Conservation (phyloP, 768 basidiomycete genomes). For the Russula emetica region DNA sequence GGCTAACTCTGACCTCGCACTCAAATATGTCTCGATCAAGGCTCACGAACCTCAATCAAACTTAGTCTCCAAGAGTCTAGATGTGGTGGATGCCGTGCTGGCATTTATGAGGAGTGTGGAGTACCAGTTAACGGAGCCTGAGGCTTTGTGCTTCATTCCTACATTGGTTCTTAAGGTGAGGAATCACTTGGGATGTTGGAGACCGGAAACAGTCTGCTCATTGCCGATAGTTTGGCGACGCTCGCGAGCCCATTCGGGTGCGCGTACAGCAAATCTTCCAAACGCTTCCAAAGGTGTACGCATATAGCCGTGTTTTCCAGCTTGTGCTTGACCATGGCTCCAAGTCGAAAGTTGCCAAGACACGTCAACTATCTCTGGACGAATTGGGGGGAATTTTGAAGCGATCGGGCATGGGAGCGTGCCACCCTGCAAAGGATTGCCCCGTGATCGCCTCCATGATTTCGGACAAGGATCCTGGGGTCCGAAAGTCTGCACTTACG, state of each 20-base stretch:
- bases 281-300: slow-evolving; percentile 81
- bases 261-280: slow-evolving; percentile 85
- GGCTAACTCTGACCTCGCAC: slow-evolving; percentile 83
- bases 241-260: slow-evolving; percentile 72
- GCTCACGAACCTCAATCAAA: slow-evolving; percentile 90
- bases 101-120: slow-evolving; percentile 67
- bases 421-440: slow-evolving; percentile 78
- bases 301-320: slow-evolving; percentile 89
- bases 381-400: slow-evolving; percentile 75
- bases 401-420: slow-evolving; percentile 75
- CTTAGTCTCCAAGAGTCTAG: slow-evolving; percentile 80
- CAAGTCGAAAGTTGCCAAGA: slow-evolving; percentile 87
- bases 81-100: slow-evolving; percentile 75
- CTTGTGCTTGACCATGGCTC: slow-evolving; percentile 84
- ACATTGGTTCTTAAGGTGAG: slow-evolving; percentile 84
- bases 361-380: slow-evolving; percentile 81
- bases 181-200: slow-evolving; percentile 31
- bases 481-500: slow-evolving; percentile 81
- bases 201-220: neutral
- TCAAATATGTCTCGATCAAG: slow-evolving; percentile 92
- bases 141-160: slow-evolving; percentile 84
- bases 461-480: slow-evolving; percentile 83
- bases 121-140: slow-evolving; percentile 78
- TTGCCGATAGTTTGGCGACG: slow-evolving; percentile 77
- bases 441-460: slow-evolving; percentile 73